These are phyloP conservation scores for Fusarium pseudograminearum DNA, from an alignment of 2,329 filamentous ascomycete genomes.

Conservation along the genomic window DNA sequence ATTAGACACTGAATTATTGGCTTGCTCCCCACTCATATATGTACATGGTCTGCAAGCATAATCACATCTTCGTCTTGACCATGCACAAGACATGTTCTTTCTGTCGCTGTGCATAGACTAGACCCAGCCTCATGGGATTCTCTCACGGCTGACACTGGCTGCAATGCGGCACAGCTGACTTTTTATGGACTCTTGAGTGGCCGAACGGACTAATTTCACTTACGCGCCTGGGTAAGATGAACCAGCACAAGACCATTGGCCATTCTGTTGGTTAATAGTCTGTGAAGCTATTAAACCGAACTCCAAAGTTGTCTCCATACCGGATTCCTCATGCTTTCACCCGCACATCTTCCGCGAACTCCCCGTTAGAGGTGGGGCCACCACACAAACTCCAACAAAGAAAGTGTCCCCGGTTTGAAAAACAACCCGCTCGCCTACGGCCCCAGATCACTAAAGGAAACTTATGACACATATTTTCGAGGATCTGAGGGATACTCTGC, in stretches of 20 bases:
- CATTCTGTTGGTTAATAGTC: slow-evolving; percentile 14
- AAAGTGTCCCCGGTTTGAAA: slow-evolving; percentile 38
- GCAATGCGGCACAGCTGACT: neutral
- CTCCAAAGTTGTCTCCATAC: slow-evolving; percentile 15
- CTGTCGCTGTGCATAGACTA: slow-evolving; percentile 14
- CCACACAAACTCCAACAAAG: slow-evolving; percentile 36
- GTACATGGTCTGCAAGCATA: slow-evolving; percentile 19
- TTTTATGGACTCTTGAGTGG: neutral
- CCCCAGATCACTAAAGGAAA: slow-evolving; percentile 27
- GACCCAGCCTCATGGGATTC: slow-evolving; percentile 25
- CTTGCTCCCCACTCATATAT: slow-evolving; percentile 17
- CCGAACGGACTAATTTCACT: slow-evolving; percentile 1
- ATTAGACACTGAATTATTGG: neutral
- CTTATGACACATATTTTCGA: slow-evolving; percentile 38
- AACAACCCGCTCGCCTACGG: slow-evolving; percentile 36
- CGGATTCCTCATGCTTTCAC: slow-evolving; percentile 22
- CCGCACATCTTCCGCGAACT: slow-evolving; percentile 38
- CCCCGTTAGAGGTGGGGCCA: slow-evolving; percentile 42
- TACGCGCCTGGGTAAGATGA: neutral
- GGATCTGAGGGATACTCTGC: slow-evolving; percentile 7
- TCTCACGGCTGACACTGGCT: slow-evolving; percentile 16
- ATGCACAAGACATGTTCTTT: slow-evolving; percentile 19
- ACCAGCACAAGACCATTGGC: neutral
- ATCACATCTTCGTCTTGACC: neutral
- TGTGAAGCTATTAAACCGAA: slow-evolving; percentile 13